Base-by-base conservation (phyloP, 139 green algal species). In the Coccomyxa sp. region DNA sequence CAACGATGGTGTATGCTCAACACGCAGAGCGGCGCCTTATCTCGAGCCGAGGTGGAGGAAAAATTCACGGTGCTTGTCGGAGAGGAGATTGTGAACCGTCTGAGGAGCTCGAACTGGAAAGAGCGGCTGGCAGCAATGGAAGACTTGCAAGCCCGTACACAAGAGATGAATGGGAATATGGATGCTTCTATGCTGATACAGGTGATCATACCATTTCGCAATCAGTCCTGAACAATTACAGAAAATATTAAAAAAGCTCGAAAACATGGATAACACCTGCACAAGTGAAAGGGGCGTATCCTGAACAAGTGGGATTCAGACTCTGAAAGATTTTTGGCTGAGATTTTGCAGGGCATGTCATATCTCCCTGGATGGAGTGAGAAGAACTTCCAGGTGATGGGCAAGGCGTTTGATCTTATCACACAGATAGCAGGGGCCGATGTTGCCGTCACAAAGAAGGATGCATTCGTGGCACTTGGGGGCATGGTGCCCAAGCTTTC, bases 361-460 rank as follows among this genome's bases (percentile, higher is more conserved):
- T 84, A 91, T 60, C 31, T 97, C 67, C 95, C 94, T 3, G 92
- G 96, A 77, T 99, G 94, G 92, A 83, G 57, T 10, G 96, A 99
- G 82, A 98, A 98, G 87, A 99, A 99, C 85, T 97, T 99, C 86
- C 96, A 99, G 94, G 94, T 96, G 15, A 85, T 98, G 89, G 87
- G 89, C 59, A 98, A 97, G 87, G 85, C 92, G 82, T 95, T 98
- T 88, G 96, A 99, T 85, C 80, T 95, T 25, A 82, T 98, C 32
- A 84, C 86, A 0, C 17, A 82, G 12, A 32, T 95, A 32, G 91
- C 91, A 15, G 84, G 71, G 13, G 67, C 81, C 11, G 87, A 81
- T 13, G 74, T 79, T 14, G 67, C 31, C 67, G 91, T 98, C 74
- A 74, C 58, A 80, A 92, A 91, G 84, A 85, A 86, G 10, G 92